Conservation (phyloP, 345 rosid species). For the Corchorus olitorius region DNA sequence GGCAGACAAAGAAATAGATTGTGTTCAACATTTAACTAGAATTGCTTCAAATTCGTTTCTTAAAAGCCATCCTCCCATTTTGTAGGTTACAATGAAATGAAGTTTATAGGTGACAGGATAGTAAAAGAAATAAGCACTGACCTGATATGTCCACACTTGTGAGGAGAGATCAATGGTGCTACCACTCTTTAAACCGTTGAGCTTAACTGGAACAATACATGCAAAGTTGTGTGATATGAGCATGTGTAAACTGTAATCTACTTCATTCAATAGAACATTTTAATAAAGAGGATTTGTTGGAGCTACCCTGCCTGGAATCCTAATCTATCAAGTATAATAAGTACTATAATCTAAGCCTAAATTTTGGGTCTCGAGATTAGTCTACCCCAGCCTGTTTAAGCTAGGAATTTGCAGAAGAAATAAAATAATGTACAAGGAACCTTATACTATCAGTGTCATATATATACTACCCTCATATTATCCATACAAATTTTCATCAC, state of each 20-base stretch:
- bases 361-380: too few relatives aligned
- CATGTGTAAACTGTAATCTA: background rate
- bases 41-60: background rate
- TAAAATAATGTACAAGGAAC: too few relatives aligned
- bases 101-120: background rate
- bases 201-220: conserved; percentile 36
- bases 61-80: background rate
- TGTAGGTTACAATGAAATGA: conserved; percentile 10
- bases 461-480: too few relatives aligned
- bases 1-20: background rate
- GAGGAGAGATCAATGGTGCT: conserved; percentile 61
- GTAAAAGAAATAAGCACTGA: conserved; percentile 23
- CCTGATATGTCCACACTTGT: conserved; percentile 92
- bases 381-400: background rate
- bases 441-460: too few relatives aligned
- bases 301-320: background rate
- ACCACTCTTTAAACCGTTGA: conserved; percentile 59
- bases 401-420: background rate
- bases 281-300: background rate
- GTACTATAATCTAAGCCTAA: background rate
- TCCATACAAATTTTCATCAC: too few relatives aligned
- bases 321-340: background rate
- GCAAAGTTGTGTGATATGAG: background rate
- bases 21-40: background rate
- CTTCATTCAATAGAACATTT: background rate